phyloP scores from a whole-genome alignment of 345 rosid genomes.

The Salix koriyanagi region DNA sequence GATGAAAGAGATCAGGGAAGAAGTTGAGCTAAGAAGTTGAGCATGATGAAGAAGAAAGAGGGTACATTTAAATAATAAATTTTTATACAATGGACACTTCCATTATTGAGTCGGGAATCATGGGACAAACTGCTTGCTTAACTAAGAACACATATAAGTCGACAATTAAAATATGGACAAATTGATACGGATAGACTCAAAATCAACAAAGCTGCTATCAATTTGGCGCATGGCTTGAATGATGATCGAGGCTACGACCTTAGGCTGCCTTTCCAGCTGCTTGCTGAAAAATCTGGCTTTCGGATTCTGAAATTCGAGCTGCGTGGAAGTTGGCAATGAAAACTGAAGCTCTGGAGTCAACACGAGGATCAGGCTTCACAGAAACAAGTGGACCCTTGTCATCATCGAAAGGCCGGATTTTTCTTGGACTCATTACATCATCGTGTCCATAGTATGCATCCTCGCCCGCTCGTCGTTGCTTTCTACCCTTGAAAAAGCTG shows the following conservation, averaged over 20 bases:
- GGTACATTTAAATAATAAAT: neutral
- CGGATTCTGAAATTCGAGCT: conserved; percentile 42
- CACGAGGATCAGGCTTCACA: conserved; percentile 44
- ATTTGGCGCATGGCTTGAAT: neutral
- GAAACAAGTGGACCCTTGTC: conserved; percentile 24
- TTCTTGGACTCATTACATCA: conserved; percentile 7
- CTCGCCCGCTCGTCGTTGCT: conserved; percentile 21
- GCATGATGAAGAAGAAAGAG: too few species aligned
- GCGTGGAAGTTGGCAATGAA: conserved; percentile 57
- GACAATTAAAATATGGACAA: neutral
- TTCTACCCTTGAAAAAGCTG: conserved; percentile 36
- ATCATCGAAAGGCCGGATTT: conserved; percentile 33
- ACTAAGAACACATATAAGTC: neutral
- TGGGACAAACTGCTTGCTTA: neutral
- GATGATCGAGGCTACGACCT: neutral
- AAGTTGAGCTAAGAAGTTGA: neutral
- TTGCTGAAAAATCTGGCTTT: conserved; percentile 27
- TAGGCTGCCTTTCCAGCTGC: conserved; percentile 1
- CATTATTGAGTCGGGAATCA: neutral
- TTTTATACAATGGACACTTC: neutral
- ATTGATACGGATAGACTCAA: neutral
- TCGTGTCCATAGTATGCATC: conserved; percentile 6
- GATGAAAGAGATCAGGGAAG: neutral
- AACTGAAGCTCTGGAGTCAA: conserved; percentile 37
- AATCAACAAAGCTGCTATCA: too few species aligned